Evolutionary conservation across 306 rosid genomes (phyloP).

Genomic region (Casuarina glauca): DNA sequence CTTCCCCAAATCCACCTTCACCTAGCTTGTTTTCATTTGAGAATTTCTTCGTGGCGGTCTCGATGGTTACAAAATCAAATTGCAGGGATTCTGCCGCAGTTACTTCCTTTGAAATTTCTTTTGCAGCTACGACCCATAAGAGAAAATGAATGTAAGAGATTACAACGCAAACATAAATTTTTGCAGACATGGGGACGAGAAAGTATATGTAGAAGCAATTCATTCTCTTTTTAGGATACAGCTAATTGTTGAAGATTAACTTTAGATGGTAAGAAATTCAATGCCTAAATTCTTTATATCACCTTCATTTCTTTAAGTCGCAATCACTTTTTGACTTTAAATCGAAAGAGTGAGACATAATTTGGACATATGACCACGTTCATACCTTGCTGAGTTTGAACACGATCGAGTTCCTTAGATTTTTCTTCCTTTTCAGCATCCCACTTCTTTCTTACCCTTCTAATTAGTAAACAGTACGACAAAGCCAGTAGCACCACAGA

Average conservation of each 20-base stretch:
- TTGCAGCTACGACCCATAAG: not conserved
- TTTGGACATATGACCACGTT: not conserved
- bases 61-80: slow-evolving; percentile 22
- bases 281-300: too few relatives aligned
- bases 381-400: not conserved
- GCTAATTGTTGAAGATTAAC: not conserved
- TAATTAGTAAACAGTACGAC: slow-evolving; percentile 16
- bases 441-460: slow-evolving; percentile 20
- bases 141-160: not conserved
- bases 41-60: slow-evolving; percentile 29
- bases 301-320: too few relatives aligned
- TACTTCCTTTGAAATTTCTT: slow-evolving; percentile 11
- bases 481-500: slow-evolving; percentile 8
- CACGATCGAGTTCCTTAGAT: not conserved
- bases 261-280: too few relatives aligned
- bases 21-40: slow-evolving; percentile 27
- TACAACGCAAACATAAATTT: not conserved
- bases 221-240: not conserved
- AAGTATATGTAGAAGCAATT: not conserved
- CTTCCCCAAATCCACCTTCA: slow-evolving; percentile 34
- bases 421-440: not conserved
- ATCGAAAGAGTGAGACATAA: not conserved
- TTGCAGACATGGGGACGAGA: not conserved
- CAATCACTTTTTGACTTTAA: too few relatives aligned
- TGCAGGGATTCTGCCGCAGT: slow-evolving; percentile 18